Evolutionary conservation across 1,284 basidiomycete species (phyloP), one percentile per base, ranked within the genome.

Genomic region (Malassezia obtusa): DNA sequence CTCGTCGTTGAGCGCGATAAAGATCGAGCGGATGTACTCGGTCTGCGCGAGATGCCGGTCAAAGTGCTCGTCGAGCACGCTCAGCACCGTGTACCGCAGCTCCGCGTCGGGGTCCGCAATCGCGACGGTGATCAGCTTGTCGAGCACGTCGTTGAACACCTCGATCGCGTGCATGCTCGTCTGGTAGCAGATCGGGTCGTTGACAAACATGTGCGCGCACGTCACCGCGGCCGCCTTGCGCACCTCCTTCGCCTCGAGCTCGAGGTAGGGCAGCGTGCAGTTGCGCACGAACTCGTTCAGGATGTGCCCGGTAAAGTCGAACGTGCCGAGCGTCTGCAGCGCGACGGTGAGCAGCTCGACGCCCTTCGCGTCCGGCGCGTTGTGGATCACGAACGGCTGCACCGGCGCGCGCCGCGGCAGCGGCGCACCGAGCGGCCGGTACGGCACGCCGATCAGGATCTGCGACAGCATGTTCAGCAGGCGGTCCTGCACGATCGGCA

Each of bases 31-130:
- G 10, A 99, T 90, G 68, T 96, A 94, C 75, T 98, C 94, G 0
- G 92, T 90, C 75, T 98, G 94, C 1, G 94, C 89, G n/a, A 99
- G 81, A 72, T 99, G 92, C 60, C 90, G 87, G 72, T 99, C 94
- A 64, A 99, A 98, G 37, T 89, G 84, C 64, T 91, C 87, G 68
- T 95, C 89, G 33, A 99, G 79, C 10, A 84, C 85, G 12, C 84
- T 83, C 17, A 99, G 79, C 1, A 98, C 94, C 0, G 66, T 67
- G 54, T 52, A 61, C 38, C 71, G 61, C 19, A 73, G 63, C 32
- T 64, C 60, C 4, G 68, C 49, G 37, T 71, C 66, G 57, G 92
- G 89, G 78, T 99, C 94, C 17, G 94, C 92, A 51, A 99, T 94
- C 14, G 87, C 94, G 32, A 96, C 89, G 0, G 89, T 94, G 59